These are phyloP conservation scores for Phaeotremella fagi DNA, from an alignment of 768 basidiomycete genomes.

Conservation along the genomic window DNA sequence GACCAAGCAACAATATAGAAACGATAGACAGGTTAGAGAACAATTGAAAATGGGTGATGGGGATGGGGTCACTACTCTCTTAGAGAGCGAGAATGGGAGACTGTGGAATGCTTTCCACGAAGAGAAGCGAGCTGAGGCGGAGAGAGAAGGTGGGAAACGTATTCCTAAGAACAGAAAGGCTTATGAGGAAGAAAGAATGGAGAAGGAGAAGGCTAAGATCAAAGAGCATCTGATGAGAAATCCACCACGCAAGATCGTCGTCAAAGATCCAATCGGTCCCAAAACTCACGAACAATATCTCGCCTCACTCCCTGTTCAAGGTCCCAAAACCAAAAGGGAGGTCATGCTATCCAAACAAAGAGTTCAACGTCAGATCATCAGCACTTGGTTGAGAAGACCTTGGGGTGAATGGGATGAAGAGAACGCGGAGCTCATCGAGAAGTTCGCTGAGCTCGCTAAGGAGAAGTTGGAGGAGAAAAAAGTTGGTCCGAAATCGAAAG, in stretches of 20 bases:
- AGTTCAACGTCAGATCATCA: constrained; percentile 32
- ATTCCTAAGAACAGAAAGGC: constrained; percentile 1
- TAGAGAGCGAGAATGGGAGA: constrained; percentile 27
- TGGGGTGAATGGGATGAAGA: constrained; percentile 34
- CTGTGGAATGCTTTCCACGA: constrained; percentile 1
- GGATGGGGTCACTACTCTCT: constrained; percentile 23
- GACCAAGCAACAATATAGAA: constrained; percentile 33
- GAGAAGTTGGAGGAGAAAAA: constrained; percentile 24
- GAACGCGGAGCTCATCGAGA: constrained; percentile 30
- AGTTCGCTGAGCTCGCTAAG: constrained; percentile 20
- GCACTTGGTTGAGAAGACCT: constrained; percentile 30
- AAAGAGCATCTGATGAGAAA: background rate
- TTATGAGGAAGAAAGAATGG: constrained; percentile 24
- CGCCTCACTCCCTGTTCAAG: constrained; percentile 20
- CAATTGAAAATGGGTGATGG: constrained; percentile 24
- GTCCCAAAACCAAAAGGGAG: constrained; percentile 27
- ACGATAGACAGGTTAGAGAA: constrained; percentile 24
- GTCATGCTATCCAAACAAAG: constrained; percentile 24
- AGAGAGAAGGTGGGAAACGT: background rate
- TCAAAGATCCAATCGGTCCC: constrained; percentile 16
- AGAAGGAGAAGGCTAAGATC: constrained; percentile 33
- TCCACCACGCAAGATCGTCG: background rate
- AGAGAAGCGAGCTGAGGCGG: background rate
- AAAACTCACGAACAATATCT: constrained; percentile 29
- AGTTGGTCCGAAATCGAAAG: background rate